phyloP scores from a whole-genome alignment of 2,329 filamentous ascomycete genomes.

The Penicillium glabrum region DNA sequence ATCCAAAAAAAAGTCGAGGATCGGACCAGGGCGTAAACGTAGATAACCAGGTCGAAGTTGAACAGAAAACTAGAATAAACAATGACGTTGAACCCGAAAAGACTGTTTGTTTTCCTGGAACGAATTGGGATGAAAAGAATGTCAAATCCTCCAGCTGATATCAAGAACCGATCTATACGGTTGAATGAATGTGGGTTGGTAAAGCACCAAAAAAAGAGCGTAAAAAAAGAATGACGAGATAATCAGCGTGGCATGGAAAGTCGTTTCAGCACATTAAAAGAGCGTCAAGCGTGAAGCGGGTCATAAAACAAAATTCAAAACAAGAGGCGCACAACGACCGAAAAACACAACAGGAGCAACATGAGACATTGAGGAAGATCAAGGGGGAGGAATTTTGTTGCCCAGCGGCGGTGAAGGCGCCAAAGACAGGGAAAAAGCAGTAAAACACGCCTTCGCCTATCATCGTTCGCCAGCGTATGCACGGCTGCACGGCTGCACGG shows the following conservation, averaged over 20 bases:
- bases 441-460: constrained; percentile 8
- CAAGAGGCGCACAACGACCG: constrained; percentile 29
- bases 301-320: constrained; percentile 23
- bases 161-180: not conserved
- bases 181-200: constrained; percentile 9
- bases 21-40: not conserved
- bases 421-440: not conserved
- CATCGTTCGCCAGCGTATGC: not conserved
- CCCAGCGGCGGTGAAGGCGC: constrained; percentile 31
- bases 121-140: constrained; percentile 29
- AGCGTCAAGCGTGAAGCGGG: constrained; percentile 27
- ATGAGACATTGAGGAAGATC: constrained; percentile 18
- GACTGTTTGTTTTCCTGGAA: constrained; percentile 9
- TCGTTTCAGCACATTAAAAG: constrained; percentile 33
- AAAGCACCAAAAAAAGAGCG: not conserved
- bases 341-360: constrained; percentile 16
- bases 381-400: constrained; percentile 27
- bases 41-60: not conserved
- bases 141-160: constrained; percentile 6
- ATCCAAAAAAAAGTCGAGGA: not conserved
- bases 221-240: constrained; percentile 30
- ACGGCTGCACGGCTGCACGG: not conserved
- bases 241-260: constrained; percentile 19
- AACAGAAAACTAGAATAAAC: not conserved
- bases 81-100: not conserved